Base-by-base conservation (phyloP, 306 rosid genomes). In the Arachis stenosperma region DNA sequence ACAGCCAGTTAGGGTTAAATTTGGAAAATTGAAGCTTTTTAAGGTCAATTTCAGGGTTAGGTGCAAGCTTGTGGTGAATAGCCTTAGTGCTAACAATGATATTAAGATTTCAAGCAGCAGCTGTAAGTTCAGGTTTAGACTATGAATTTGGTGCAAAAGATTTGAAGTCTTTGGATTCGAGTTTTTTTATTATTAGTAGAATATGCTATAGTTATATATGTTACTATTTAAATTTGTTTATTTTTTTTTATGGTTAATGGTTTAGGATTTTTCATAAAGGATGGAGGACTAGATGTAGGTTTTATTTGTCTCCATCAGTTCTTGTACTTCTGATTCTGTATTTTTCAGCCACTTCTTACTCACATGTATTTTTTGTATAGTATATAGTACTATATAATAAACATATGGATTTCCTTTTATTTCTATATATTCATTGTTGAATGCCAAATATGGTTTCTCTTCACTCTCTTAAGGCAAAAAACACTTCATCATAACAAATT, bases 1-100 rank as follows among this genome's bases (percentile, higher is more conserved):
- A 15, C 98, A 93, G 61, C 96, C 92, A 2, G 96, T 93, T 59
- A 83, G 88, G 85, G 39, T 93, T 37, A 89, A 89, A 82, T 88
- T 93, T 30, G 97, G 98, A 0, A 84, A 81, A 52, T 66, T 93
- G 77, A 93, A 90, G 93, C 83, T 93, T 9, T 83, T 90, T 52
- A 85, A 84, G 80, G 36, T 93, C 37, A 89, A 83, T 69, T 93
- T 93, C 79, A 61, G 15, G 67, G 97, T 90, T 41, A 86, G 80
- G 37, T 93, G 98, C 77, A 82, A 27, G 15, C 61, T 93, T 63
- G 9, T 64, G 64, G 96, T 93, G 53, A 78, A 89, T 79, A 78
- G 42, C 2, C 80, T 93, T 55, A 30, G 68, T 2, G 63, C 86
- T 6, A 81, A 72, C 52, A 67, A 76, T 52, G 69, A 81, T 12